Base-by-base conservation (phyloP, 2,329 filamentous ascomycete genomes). In the Beauveria asiatica region DNA sequence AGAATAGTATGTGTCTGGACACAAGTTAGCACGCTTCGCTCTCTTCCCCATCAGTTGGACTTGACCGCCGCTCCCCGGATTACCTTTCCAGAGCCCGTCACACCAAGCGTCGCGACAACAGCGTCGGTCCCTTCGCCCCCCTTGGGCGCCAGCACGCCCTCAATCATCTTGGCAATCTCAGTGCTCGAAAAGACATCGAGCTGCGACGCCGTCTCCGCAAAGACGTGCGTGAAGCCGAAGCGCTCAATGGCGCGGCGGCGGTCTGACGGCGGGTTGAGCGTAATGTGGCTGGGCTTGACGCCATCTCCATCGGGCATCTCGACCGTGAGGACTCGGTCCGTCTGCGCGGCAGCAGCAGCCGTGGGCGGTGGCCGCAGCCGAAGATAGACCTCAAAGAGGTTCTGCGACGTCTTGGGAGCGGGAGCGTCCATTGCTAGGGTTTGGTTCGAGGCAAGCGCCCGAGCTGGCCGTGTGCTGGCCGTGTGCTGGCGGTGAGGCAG, bases 31-130 rank as follows among this genome's bases (percentile, higher is more conserved):
- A 17, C n/a, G 10, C n/a, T 27, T 13, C n/a, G n/a, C 33, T 23
- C 45, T 23, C 11, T 8, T 33, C 27, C 49, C 3, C 10, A 11
- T 13, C 3, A 10, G 37, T 49, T 68, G 4, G 30, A 10, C 53
- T 67, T n/a, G n/a, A n/a, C n/a, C n/a, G n/a, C n/a, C n/a, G n/a
- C n/a, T n/a, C n/a, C n/a, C n/a, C 30, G 13, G 13, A 33, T 33
- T 13, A 96, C 93, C 86, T 99, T 99, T 73, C 94, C 94, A 54
- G 92, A 97, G 13, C 94, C 94, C 8, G 93, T 97, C 48, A 97
- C 92, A 17, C 94, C 94, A 61, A 99, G 74, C 7, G 94, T 97
- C 33, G 94, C 94, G 58, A 99, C 78, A 60, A 97, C 76, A 10
- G 90, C 92, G 80, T 97, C 93, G 65, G 91, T 87, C 19, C 92